These are phyloP conservation scores for Penicillium sp. DNA, from an alignment of 2,329 filamentous ascomycete species.

Conservation along the genomic window DNA sequence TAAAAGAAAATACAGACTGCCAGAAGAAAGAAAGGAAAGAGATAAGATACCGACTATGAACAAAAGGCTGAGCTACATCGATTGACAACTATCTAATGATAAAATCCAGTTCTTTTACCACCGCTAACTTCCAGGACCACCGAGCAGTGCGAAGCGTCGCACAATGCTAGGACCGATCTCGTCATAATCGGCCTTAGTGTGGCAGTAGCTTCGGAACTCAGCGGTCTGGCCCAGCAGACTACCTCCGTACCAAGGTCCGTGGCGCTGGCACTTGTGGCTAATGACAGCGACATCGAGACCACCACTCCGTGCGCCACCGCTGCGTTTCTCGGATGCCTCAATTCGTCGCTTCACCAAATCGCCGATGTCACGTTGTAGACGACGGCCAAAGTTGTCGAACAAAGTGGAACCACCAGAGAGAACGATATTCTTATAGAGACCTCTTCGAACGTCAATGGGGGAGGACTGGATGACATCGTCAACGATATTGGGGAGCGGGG, in stretches of 20 bases:
- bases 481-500: conserved; percentile 88
- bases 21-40: conserved; percentile 13
- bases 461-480: conserved; percentile 97
- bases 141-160: conserved; percentile 86
- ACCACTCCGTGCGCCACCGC: conserved; percentile 87
- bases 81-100: conserved; percentile 24
- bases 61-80: conserved; percentile 28
- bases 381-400: conserved; percentile 96
- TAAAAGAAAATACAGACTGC: conserved; percentile 8
- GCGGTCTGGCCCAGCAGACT: conserved; percentile 95
- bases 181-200: conserved; percentile 87
- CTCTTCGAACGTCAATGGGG: conserved; percentile 93
- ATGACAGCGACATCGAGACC: conserved; percentile 97
- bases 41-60: conserved; percentile 30
- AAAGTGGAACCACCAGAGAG: conserved; percentile 94
- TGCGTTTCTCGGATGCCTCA: conserved; percentile 83
- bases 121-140: conserved; percentile 70
- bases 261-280: conserved; percentile 93
- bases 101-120: conserved; percentile 12
- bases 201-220: conserved; percentile 98
- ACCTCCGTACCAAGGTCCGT: conserved; percentile 98
- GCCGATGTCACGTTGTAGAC: conserved; percentile 95
- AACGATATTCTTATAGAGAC: conserved; percentile 99
- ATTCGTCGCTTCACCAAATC: conserved; percentile 93
- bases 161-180: conserved; percentile 96